Evolutionary conservation across 306 rosid genomes (phyloP), one percentile per base, ranked within the genome.

Genomic region (Rosa lucieae): DNA sequence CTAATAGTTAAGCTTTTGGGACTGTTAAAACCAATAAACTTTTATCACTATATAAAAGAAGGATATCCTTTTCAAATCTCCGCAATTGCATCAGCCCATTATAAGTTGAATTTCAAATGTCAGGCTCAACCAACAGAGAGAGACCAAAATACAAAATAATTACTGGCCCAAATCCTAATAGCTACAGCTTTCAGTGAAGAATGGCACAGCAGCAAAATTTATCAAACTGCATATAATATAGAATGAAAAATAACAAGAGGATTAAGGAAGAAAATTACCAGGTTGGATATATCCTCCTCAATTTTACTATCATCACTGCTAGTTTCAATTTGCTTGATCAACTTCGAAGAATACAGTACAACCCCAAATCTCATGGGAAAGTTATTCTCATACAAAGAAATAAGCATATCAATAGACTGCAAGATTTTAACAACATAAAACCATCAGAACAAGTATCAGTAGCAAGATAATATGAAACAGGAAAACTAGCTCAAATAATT

Each of bases 341-440:
- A 85, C 81, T 89, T 91, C n/a, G 98, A 91, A 63, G 99, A 95
- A 85, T 90, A 93, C 87, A 93, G 88, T 73, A 95, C 35, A 82
- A 95, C 80, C 59, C 98, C 99, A 81, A 95, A 89, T 87, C 99
- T 90, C 90, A 93, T 83, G 10, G 99, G 99, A 71, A 90, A 79
- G 77, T 77, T 87, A 84, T 87, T 93, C 86, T 95, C 98, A 40
- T 91, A 88, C 84, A 93, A 58, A 56, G 97, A 87, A 70, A 81
- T 83, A 76, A 95, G 85, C 92, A 78, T 76, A 82, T 93, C 97
- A 85, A 95, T 84, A 46, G 92, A 82, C 99, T 95, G 97, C 92
- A 93, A 82, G 85, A 83, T 82, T 75, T 61, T 77, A 86, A 70
- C 44, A 72, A 53, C 73, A 77, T 55, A 74, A 35, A 68, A 2